Conservation (phyloP, 2,329 filamentous ascomycete species). For the Aspergillus candidus region DNA sequence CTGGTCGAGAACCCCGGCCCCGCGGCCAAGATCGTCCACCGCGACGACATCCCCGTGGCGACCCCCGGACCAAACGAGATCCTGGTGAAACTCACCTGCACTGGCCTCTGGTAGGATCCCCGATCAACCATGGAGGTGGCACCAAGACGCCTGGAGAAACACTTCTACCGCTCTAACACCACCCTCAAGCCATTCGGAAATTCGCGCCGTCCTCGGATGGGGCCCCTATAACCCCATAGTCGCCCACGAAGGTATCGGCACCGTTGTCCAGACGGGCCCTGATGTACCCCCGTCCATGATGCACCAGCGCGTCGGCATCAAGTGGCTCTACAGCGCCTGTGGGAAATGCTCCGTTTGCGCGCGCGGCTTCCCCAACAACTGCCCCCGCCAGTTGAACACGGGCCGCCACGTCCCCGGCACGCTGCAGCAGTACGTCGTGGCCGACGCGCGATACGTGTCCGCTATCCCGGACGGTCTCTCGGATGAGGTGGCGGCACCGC, state of each 20-base stretch:
- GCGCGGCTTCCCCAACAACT: conserved; percentile 14
- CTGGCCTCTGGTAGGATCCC: conserved; percentile 17
- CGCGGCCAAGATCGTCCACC: conserved; percentile 5
- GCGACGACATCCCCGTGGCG: conserved; percentile 10
- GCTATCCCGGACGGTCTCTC: conserved; percentile 34
- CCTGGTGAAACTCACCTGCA: conserved; percentile 19
- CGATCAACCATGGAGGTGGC: no score
- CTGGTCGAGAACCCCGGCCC: neutral
- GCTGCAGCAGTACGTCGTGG: conserved; percentile 21
- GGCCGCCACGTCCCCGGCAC: conserved; percentile 21
- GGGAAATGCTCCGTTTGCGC: conserved; percentile 17
- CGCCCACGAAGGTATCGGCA: conserved; percentile 22
- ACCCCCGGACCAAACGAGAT: conserved; percentile 15
- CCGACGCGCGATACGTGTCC: conserved; percentile 18
- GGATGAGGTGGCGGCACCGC: conserved; percentile 57
- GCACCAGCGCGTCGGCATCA: conserved; percentile 17
- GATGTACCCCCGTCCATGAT: conserved; percentile 1
- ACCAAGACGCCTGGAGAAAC: no score
- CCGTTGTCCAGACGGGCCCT: conserved; percentile 11
- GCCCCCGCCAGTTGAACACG: conserved; percentile 16
- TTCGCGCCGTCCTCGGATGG: conserved; percentile 19
- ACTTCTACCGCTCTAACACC: no score
- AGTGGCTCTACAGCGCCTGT: conserved; percentile 23
- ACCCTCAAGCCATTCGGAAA: conserved; percentile 16
- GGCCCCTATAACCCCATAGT: conserved; percentile 21